Evolutionary conservation across 768 basidiomycete species (phyloP).

Genomic region (Postia placenta): DNA sequence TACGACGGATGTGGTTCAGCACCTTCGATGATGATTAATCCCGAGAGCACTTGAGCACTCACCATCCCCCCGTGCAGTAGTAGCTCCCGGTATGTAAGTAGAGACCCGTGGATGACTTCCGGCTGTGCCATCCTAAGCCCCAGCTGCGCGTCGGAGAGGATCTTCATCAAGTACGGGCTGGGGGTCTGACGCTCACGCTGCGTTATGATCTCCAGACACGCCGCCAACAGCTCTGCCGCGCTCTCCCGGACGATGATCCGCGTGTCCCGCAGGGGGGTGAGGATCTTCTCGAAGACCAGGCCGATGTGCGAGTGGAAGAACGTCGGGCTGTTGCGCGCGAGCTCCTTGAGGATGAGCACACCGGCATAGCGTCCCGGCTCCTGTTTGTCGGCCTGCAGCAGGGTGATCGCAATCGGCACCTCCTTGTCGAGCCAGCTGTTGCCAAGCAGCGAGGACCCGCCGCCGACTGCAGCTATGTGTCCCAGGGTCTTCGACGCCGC

Average conservation of each 20-base stretch:
- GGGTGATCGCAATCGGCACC: slow-evolving; percentile 75
- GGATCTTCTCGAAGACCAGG: slow-evolving; percentile 88
- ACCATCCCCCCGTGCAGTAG: slow-evolving; percentile 94
- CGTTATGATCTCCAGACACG: slow-evolving; percentile 84
- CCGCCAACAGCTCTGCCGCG: slow-evolving; percentile 89
- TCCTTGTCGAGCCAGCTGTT: slow-evolving; percentile 89
- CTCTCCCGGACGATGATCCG: slow-evolving; percentile 89
- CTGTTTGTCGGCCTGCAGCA: slow-evolving; percentile 65
- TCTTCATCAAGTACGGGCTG: slow-evolving; percentile 65
- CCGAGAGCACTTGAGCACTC: slow-evolving; percentile 21
- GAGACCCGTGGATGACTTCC: slow-evolving; percentile 88
- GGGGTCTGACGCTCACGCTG: slow-evolving; percentile 62
- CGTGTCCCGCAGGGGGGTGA: slow-evolving; percentile 83
- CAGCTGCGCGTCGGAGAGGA: slow-evolving; percentile 83
- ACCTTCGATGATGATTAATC: no score
- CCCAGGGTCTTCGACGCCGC: slow-evolving; percentile 91
- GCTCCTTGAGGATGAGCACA: slow-evolving; percentile 88
- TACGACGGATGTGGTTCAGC: no score
- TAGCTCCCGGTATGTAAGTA: slow-evolving; percentile 88
- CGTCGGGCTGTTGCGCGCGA: slow-evolving; percentile 81
- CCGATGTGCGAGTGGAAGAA: slow-evolving; percentile 87
- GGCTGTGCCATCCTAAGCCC: slow-evolving; percentile 76
- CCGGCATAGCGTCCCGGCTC: slow-evolving; percentile 90
- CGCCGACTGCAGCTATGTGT: slow-evolving; percentile 78
- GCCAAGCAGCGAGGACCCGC: slow-evolving; percentile 75